Evolutionary conservation across 441 rosid genomes (phyloP), one percentile per base, ranked within the genome.

Genomic region (Macaranga tanarius): DNA sequence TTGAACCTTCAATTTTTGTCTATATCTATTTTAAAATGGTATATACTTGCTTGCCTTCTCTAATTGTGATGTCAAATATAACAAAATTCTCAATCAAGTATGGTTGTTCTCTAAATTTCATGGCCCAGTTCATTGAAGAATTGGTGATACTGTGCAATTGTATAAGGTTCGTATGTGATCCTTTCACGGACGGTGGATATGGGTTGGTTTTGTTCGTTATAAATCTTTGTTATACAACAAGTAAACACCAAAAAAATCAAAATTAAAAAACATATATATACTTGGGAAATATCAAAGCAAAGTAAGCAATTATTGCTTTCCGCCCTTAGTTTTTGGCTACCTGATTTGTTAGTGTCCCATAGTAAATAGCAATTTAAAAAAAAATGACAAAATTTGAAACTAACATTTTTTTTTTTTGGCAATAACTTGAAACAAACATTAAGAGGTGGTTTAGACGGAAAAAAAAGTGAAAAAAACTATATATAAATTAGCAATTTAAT

Each of bases 301-400:
- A 12, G 25, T 20, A 55, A 67, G 16, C 42, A 31, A 70, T 75
- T 50, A 75, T 73, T 59, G 52, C 77, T 64, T 44, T 61, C 80
- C 76, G 86, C 85, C 81, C 72, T 83, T 73, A 20, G 86, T 85
- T 83, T 82, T 76, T 12, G 50, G 85, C 83, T 67, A 62, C 70
- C 78, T 58, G 83, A 71, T 75, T 83, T 79, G 56, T 2, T 20
- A 22, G 20, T 9, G 23, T 25, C 68, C 75, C 78, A 44, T 19
- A 61, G 65, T 60, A 64, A 54, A 63, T 40, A 31, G 38, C 38
- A 1, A 2, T 31, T 31, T 1, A 31, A 31, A 2, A 31, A 31
- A 31, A 31, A 31, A 31, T 31, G 1, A 31, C 38, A 31, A n/a
- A 31, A 31, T 0, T 2, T 31, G 38, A 31, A 31, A 31, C 38